Conservation (phyloP, 129 eudicot species). For the Escallonia rubra region DNA sequence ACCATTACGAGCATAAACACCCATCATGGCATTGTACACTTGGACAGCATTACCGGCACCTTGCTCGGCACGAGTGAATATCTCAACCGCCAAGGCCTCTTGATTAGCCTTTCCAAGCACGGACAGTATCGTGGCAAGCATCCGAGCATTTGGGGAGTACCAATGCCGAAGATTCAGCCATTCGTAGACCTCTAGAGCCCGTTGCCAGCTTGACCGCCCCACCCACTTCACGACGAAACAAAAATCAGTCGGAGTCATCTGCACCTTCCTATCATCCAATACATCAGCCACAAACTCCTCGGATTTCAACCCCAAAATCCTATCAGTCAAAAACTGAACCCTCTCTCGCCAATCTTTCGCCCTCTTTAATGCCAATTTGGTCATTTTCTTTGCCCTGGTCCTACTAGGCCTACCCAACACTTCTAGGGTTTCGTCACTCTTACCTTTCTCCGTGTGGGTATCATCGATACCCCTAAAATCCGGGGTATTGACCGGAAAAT, state of each 20-base stretch:
- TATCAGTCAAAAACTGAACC: conserved; percentile 72
- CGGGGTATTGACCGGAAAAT: background rate
- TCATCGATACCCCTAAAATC: conserved; percentile 12
- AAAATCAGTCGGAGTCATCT: conserved; percentile 90
- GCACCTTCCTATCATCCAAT: conserved; percentile 75
- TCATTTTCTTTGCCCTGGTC: conserved; percentile 66
- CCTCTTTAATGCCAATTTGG: conserved; percentile 68
- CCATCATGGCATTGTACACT: conserved; percentile 98
- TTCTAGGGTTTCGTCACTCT: conserved; percentile 45
- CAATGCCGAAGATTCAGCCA: conserved; percentile 82
- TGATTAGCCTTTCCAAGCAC: conserved; percentile 97
- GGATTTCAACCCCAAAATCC: conserved; percentile 54
- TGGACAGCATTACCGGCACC: conserved; percentile 61
- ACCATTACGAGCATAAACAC: conserved; percentile 87
- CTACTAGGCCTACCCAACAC: conserved; percentile 59
- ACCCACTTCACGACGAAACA: conserved; percentile 85
- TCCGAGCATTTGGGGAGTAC: conserved; percentile 72
- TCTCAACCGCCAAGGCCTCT: conserved; percentile 79
- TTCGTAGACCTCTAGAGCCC: conserved; percentile 90
- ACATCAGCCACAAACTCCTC: conserved; percentile 90
- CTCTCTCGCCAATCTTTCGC: conserved; percentile 90
- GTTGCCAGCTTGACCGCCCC: conserved; percentile 79
- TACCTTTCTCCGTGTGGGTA: conserved; percentile 9
- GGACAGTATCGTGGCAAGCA: conserved; percentile 77
- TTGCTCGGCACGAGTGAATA: conserved; percentile 65